Conservation (phyloP, 768 basidiomycete genomes). For the Leccinellum rugosiceps region DNA sequence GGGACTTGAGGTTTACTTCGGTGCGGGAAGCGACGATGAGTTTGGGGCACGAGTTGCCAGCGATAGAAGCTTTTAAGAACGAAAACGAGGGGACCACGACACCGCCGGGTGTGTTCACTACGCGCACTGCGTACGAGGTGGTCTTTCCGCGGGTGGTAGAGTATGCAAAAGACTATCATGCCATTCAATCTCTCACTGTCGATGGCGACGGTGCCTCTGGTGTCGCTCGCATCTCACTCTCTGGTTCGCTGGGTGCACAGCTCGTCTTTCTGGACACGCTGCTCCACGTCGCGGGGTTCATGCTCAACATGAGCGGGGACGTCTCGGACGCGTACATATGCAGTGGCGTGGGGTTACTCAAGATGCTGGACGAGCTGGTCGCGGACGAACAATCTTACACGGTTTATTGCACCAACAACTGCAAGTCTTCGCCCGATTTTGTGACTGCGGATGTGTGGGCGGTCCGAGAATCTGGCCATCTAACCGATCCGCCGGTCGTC, state of each 20-base stretch:
- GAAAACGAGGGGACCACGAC: constrained; percentile 7
- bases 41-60: constrained; percentile 37
- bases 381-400: constrained; percentile 42
- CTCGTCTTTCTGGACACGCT: constrained; percentile 66
- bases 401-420: constrained; percentile 48
- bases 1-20: constrained; percentile 41
- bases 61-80: constrained; percentile 30
- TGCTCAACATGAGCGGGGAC: constrained; percentile 55
- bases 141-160: constrained; percentile 69
- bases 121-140: constrained; percentile 58
- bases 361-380: constrained; percentile 42
- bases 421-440: constrained; percentile 42
- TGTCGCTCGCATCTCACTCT: constrained; percentile 47
- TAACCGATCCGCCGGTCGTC: constrained; percentile 33
- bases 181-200: constrained; percentile 53
- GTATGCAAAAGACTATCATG: constrained; percentile 56
- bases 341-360: constrained; percentile 47
- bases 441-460: constrained; percentile 53
- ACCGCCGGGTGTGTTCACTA: constrained; percentile 47
- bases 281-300: constrained; percentile 67
- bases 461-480: constrained; percentile 30
- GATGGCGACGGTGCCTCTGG: constrained; percentile 47
- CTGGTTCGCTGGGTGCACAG: constrained; percentile 41
- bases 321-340: constrained; percentile 62
- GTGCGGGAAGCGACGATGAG: constrained; percentile 32